These are phyloP conservation scores for Bipolaris sorokiniana DNA, from an alignment of 2,329 filamentous ascomycete genomes.

Conservation along the genomic window DNA sequence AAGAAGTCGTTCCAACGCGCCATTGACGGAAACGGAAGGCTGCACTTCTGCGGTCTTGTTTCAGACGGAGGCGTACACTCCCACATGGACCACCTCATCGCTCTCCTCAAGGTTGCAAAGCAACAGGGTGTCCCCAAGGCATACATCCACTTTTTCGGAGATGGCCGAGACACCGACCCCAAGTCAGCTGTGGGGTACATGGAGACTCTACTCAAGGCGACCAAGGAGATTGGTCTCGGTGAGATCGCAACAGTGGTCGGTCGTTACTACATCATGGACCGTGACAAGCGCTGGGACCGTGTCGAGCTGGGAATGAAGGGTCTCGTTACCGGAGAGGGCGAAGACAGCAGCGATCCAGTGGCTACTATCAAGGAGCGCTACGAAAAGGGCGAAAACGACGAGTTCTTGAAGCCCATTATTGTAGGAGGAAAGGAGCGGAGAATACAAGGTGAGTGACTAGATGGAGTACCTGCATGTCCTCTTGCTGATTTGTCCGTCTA, in stretches of 20 bases:
- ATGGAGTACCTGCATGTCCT: constrained; percentile 38
- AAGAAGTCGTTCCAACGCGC: constrained; percentile 78
- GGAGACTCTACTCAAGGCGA: constrained; percentile 80
- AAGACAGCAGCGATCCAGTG: constrained; percentile 82
- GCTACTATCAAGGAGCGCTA: constrained; percentile 88
- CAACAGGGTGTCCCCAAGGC: constrained; percentile 85
- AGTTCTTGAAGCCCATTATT: constrained; percentile 98
- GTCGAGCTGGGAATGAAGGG: constrained; percentile 90
- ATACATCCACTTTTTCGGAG: constrained; percentile 98
- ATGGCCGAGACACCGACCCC: constrained; percentile 96
- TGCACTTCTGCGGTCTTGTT: constrained; percentile 90
- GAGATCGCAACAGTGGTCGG: constrained; percentile 93
- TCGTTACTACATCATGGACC: constrained; percentile 98
- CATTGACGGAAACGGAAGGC: constrained; percentile 85
- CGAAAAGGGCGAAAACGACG: constrained; percentile 85
- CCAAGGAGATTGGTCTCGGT: constrained; percentile 83
- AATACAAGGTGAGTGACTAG: constrained; percentile 69
- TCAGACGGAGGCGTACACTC: constrained; percentile 97
- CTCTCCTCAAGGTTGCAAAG: constrained; percentile 88
- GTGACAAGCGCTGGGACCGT: constrained; percentile 98
- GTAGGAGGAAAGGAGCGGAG: constrained; percentile 84
- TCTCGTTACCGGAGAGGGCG: constrained; percentile 83
- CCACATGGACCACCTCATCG: constrained; percentile 92
- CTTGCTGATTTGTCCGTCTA: constrained; percentile 48
- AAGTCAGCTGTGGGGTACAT: constrained; percentile 90